Conservation (phyloP, 2,329 filamentous ascomycete genomes). For the Exophiala viscosa region DNA sequence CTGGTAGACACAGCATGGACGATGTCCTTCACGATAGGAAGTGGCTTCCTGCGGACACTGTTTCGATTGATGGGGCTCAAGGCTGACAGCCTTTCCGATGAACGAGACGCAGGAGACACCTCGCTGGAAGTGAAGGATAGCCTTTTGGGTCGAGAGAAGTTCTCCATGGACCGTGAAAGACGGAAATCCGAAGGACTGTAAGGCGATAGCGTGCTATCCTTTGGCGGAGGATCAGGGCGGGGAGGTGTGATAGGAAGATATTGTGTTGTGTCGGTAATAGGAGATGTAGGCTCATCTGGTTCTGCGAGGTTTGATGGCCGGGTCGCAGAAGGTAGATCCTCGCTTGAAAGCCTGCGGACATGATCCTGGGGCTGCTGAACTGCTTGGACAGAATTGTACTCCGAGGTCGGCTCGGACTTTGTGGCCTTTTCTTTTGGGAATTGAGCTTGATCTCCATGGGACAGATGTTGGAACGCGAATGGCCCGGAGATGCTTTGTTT, state of each 20-base stretch:
- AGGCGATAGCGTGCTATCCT: slow-evolving; percentile 19
- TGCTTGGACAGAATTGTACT: slow-evolving; percentile 53
- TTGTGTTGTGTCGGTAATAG: slow-evolving; percentile 32
- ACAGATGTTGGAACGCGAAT: slow-evolving; percentile 63
- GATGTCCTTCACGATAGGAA: slow-evolving; percentile 17
- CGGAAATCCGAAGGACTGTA: slow-evolving; percentile 22
- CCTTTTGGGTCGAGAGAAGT: slow-evolving; percentile 44
- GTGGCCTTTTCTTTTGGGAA: slow-evolving; percentile 50
- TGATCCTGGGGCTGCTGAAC: slow-evolving; percentile 49
- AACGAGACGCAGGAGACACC: slow-evolving; percentile 7
- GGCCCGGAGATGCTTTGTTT: slow-evolving; percentile 57
- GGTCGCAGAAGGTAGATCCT: slow-evolving; percentile 12
- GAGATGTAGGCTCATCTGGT: slow-evolving; percentile 17
- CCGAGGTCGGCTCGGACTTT: slow-evolving; percentile 50
- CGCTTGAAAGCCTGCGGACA: slow-evolving; percentile 52
- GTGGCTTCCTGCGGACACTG: slow-evolving; percentile 18
- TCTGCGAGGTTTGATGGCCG: slow-evolving; percentile 1
- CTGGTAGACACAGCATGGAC: slow-evolving; percentile 29
- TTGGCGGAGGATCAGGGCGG: slow-evolving; percentile 28
- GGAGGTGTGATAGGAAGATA: slow-evolving; percentile 31
- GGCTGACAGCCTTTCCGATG: slow-evolving; percentile 5
- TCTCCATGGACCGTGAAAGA: slow-evolving; percentile 46
- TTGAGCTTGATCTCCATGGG: slow-evolving; percentile 56
- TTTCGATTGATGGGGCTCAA: slow-evolving; percentile 12
- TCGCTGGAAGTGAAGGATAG: slow-evolving; percentile 17